These are phyloP conservation scores for Phytophthora agathidicida DNA, from an alignment of 352 stramenopile genomes.

Conservation along the genomic window DNA sequence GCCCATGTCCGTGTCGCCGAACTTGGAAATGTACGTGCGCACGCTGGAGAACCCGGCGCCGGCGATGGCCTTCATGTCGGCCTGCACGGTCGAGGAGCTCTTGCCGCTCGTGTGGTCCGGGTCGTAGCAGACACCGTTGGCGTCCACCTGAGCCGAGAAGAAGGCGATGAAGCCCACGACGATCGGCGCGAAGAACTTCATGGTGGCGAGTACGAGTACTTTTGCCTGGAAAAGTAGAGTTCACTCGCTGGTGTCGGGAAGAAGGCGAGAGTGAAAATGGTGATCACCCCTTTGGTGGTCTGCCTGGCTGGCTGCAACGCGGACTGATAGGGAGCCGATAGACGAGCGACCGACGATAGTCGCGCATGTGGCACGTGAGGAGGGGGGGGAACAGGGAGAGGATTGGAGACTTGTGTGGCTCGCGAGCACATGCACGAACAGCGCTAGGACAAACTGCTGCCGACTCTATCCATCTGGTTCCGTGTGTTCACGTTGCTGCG, in stretches of 20 bases:
- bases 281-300: neutral
- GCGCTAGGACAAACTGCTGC: slow-evolving; percentile 14
- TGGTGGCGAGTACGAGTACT: slow-evolving; percentile 31
- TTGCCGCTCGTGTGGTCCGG: slow-evolving; percentile 55
- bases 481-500: slow-evolving; percentile 9
- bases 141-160: slow-evolving; percentile 44
- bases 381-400: slow-evolving; percentile 13
- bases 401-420: slow-evolving; percentile 26
- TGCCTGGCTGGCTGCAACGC: slow-evolving; percentile 9
- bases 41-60: slow-evolving; percentile 60
- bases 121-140: slow-evolving; percentile 77
- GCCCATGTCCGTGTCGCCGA: slow-evolving; percentile 58
- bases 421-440: slow-evolving; percentile 19
- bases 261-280: slow-evolving; percentile 36
- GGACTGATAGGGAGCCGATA: slow-evolving; percentile 3
- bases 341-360: slow-evolving; percentile 24
- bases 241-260: slow-evolving; percentile 11
- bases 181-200: slow-evolving; percentile 47
- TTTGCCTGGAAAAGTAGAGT: slow-evolving; percentile 33
- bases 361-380: slow-evolving; percentile 17
- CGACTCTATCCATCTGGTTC: slow-evolving; percentile 29
- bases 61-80: slow-evolving; percentile 60
- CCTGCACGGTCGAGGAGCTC: slow-evolving; percentile 36
- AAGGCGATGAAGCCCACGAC: slow-evolving; percentile 41
- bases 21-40: slow-evolving; percentile 73